Base-by-base conservation (phyloP, 495 filamentous ascomycete species). In the Staphylotrichum longicolle region DNA sequence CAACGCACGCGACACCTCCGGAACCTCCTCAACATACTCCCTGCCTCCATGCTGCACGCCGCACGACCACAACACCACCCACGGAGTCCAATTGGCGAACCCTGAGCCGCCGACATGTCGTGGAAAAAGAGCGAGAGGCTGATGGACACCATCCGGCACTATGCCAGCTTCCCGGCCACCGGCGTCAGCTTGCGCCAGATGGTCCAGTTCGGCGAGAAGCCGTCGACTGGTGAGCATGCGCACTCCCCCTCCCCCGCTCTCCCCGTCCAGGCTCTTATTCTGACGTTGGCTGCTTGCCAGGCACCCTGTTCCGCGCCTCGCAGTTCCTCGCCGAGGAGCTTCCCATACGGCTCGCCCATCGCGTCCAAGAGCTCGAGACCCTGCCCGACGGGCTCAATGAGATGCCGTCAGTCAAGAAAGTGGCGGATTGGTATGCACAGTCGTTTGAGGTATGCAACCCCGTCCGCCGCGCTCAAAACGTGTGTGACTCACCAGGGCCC, bases 141-240 rank as follows among this genome's bases (percentile, higher is more conserved):
- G 87, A 93, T 96, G 91, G 88, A 96, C 66, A 96, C 89, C 85
- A 98, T 98, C 89, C 91, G 89, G 74, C 93, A 97, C 81, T 97
- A 97, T 83, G 89, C 91, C 72, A 88, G 85, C 80, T 98, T 98
- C 76, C 95, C 95, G 60, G 94, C 94, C 61, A 98, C 95, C 44
- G 94, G 94, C 63, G 93, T 96, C 67, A 96, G 91, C 68, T 79
- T 98, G 73, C 83, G 94, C 73, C 94, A 98, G 80, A 98, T 98
- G 94, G 94, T 98, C 52, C 94, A 98, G 74, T 98, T 98, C 76
- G 95, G 95, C 57, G 91, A 95, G 74, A 86, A 82, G 67, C 91
- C 92, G 32, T 95, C 91, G 10, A 87, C 86, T 66, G 91, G 92
- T 96, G 75, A 59, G 83, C 72, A 33, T 59, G 58, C 63, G 49